Evolutionary conservation across 257 asterid species (phyloP).

Genomic region (Lithospermum erythrorhizon): DNA sequence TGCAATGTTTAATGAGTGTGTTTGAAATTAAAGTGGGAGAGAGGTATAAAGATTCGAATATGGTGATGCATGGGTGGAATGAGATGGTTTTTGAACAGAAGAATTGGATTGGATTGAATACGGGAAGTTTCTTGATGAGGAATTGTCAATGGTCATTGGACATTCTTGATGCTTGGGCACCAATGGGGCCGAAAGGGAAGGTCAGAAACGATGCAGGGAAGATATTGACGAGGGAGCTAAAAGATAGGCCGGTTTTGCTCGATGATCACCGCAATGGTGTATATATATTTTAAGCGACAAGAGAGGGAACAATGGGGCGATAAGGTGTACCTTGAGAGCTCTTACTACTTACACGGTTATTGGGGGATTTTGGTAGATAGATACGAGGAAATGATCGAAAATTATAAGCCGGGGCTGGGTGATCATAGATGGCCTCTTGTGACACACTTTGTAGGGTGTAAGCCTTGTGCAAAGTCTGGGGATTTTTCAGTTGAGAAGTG

Average conservation of each 20-base stretch:
- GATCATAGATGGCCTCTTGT: conserved; percentile 54
- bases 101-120: conserved; percentile 37
- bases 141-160: conserved; percentile 47
- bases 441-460: conserved; percentile 47
- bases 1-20: conserved; percentile 38
- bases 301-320: conserved; percentile 28
- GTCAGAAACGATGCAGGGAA: conserved; percentile 29
- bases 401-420: conserved; percentile 22
- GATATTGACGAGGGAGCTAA: conserved; percentile 24
- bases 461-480: conserved; percentile 33
- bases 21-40: conserved; percentile 27
- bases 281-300: conserved; percentile 20
- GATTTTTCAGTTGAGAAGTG: conserved; percentile 40
- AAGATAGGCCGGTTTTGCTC: conserved; percentile 37
- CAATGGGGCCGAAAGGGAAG: conserved; percentile 39
- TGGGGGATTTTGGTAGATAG: conserved; percentile 35
- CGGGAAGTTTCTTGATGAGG: conserved; percentile 30
- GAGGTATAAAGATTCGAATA: conserved; percentile 17
- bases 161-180: conserved; percentile 42
- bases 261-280: conserved; percentile 32
- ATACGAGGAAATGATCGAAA: conserved; percentile 26
- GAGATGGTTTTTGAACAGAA: conserved; percentile 23
- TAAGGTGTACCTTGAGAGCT: conserved; percentile 38
- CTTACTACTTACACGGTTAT: conserved; percentile 37
- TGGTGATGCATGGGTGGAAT: conserved; percentile 30